Percentiles rank a stretch among this genome's conserved stretches.
Conservation (phyloP, 805 yeast genomes). For the Starmerella floris region DNA sequence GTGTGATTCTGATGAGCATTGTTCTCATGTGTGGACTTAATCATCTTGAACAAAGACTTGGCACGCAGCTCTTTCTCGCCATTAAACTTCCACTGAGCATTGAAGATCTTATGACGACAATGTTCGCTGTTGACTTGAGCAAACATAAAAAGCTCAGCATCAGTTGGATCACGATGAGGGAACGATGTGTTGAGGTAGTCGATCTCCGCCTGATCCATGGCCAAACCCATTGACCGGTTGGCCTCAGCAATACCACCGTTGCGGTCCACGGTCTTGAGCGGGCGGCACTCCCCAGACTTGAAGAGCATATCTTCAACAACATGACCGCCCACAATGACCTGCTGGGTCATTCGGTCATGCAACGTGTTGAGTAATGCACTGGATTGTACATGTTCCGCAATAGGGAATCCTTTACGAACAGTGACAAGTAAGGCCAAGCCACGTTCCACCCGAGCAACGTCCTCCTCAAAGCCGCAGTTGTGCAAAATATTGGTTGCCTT, state of each 20-base stretch:
- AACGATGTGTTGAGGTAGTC: constrained; percentile 76
- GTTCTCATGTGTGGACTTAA: constrained; percentile 68
- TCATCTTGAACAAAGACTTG: constrained; percentile 77
- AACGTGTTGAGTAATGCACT: constrained; percentile 54
- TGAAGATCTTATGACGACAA: constrained; percentile 97
- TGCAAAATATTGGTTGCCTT: constrained; percentile 91
- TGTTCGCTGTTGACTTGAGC: constrained; percentile 99
- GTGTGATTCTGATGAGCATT: constrained; percentile 66
- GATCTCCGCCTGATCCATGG: constrained; percentile 89
- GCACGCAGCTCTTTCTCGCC: constrained; percentile 61
- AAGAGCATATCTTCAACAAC: constrained; percentile 42
- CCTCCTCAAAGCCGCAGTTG: constrained; percentile 66
- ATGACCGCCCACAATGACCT: constrained; percentile 35
- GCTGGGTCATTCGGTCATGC: constrained; percentile 91
- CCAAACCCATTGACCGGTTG: constrained; percentile 75
- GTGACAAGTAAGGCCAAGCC: constrained; percentile 66
- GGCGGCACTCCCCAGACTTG: constrained; percentile 67
- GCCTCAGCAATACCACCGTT: constrained; percentile 53
- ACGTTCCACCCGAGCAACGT: constrained; percentile 76
- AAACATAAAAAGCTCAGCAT: constrained; percentile 95
- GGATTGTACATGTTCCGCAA: constrained; percentile 40
- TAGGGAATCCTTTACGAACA: constrained; percentile 58
- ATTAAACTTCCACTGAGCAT: constrained; percentile 90
- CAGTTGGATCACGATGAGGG: constrained; percentile 85
- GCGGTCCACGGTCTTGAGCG: constrained; percentile 45